Base-by-base conservation (phyloP, 306 rosid species). In the Prunus padus region DNA sequence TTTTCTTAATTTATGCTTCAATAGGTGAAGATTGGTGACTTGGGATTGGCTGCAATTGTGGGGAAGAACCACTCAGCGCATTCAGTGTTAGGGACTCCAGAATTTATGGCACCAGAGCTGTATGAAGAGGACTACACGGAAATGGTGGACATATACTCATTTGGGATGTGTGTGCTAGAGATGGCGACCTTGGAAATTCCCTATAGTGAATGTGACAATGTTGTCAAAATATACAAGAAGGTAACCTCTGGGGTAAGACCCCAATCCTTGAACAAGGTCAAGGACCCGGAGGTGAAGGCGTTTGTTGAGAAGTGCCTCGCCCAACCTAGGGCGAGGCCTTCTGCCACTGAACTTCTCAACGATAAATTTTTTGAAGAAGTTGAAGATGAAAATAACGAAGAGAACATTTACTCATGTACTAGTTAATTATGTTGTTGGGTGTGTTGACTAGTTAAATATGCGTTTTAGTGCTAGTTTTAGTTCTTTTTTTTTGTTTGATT, bases 11-110 rank as follows among this genome's bases (percentile, higher is more conserved):
- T 4, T 65, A 54, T 49, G 18, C 2, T 37, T 59, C 26, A 31
- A 12, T 74, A 94, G 97, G 97, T 95, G 71, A 95, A 95, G 83
- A 92, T 95, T 84, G 98, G 98, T 26, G 98, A 95, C 81, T 85
- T 95, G 88, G 98, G 97, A 16, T 78, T 90, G 84, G 97, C 97
- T 1, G 93, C 96, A 33, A 86, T 85, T 49, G 96, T 95, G 70
- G 96, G 95, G 59, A 86, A 83, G 86, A 92, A 72, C 57, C 97
- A 92, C 51, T 84, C 80, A 28, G 96, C 98, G 5, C 98, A 95
- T 83, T 86, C 96, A 3, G 90, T 95, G 40, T 85, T 95, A 0
- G 98, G 98, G 14, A 94, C 97, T 3, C 97, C 97, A 0, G 97
- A 94, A 67, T 94, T 91, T 57, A 94, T 94, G 98, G 98, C 98